Base-by-base conservation (phyloP, 2,329 filamentous ascomycete genomes). In the Cladosporium oxysporum region DNA sequence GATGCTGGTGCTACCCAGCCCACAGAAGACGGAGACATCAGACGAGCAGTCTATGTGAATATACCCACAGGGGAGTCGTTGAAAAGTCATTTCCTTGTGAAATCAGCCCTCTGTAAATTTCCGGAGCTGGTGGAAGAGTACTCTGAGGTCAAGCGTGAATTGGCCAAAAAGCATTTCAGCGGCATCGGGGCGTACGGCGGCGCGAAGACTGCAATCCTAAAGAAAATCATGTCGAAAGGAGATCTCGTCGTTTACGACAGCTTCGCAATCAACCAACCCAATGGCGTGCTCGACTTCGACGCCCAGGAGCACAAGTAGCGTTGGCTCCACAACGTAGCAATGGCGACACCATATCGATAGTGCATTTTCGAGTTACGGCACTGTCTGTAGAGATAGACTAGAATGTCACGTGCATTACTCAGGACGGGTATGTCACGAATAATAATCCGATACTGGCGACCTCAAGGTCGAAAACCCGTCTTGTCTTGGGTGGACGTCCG, bases 11-110 rank as follows among this genome's bases (percentile, higher is more conserved):
- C 55, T 16, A 41, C 33, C n/a, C 31, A 23, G 33, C 55, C 55
- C 23, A 58, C 55, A 11, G 55, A 58, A 28, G 55, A 58, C 23
- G 55, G 55, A 58, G 55, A 58, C 21, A 58, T 58, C 55, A 41
- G 55, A 41, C 55, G 55, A 12, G 55, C 55, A 41, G 55, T 58
- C n/a, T 58, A 58, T 16, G 55, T 58, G 21, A 58, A 58, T 11
- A 58, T 28, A 16, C 31, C 55, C 5, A 41, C 31, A 18, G 55
- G 55, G 26, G 33, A 26, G 11, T 23, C 55, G 21, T 18, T 58
- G 11, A 41, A 11, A 8, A 3, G 1, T 18, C 55, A 58, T 41
- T 23, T 35, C 1, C 31, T 23, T 5, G 55, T 58, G n/a, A 58
- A 41, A 23, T 28, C 33, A 41, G 55, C 55, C 21, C 55, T 58